Base-by-base conservation (phyloP, 768 basidiomycete species). In the Phaffia tasmanica region DNA sequence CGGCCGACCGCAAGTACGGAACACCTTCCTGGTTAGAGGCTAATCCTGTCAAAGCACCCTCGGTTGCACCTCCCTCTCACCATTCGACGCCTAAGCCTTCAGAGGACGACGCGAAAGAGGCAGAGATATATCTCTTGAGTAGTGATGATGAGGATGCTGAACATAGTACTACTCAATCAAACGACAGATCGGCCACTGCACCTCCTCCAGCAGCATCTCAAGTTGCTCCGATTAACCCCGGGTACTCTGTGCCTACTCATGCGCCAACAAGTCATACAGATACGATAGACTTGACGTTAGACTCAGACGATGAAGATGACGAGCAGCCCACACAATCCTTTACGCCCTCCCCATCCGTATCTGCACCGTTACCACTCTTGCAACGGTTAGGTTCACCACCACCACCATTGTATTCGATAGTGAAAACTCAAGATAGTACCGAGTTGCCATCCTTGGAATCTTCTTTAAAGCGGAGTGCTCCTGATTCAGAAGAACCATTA, bases 1-100 rank as follows among this genome's bases (percentile, higher is more conserved):
- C 91, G 0, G 78, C 82, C 21, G 91, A 98, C 76, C 82, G 87
- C 78, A 89, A 87, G 76, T 87, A 83, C 72, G 90, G 83, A 1
- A 91, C 89, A 23, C 72, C 78, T 1, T 78, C 75, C 35, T 95
- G 92, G 91, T 83, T 81, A 11, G 51, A 32, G 5, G 25, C 57
- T 11, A 48, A 58, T 21, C 63, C 62, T 15, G 57, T 51, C 29
- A 32, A n/a, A 15, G 57, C 57, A 30, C 25, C 27, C n/a, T 54
- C 46, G 51, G 49, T 19, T n/a, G 50, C 16, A 47, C 50, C 55
- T 6, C 46, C 32, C 16, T 47, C 60, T 51, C 67, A 19, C 57
- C 61, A 16, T 23, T 51, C 30, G 53, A 16, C 16, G 42, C 25
- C 59, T 49, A 51, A 7, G 21, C 25, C 21, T 35, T 27, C 11